These are phyloP conservation scores for Colletotrichum falcatum DNA, from an alignment of 2,329 filamentous ascomycete genomes.

Conservation along the genomic window DNA sequence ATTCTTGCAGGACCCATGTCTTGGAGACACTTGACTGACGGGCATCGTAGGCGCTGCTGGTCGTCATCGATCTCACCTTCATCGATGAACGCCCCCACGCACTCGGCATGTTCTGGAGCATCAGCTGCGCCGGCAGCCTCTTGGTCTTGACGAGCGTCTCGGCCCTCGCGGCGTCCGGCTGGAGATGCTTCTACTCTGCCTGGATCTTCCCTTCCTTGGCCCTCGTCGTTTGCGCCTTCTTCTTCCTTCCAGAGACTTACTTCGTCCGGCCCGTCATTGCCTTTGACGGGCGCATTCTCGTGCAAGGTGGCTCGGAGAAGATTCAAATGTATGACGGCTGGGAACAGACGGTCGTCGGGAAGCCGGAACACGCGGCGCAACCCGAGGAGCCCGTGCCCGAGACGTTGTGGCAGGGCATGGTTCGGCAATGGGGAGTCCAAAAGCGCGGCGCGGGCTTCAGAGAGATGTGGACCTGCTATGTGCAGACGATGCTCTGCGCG, in stretches of 20 bases:
- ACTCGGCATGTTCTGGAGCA: conserved; percentile 51
- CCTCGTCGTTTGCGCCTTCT: conserved; percentile 46
- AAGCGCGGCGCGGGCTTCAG: conserved; percentile 35
- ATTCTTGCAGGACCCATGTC: not conserved
- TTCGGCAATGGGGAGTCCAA: conserved; percentile 25
- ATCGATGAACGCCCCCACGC: conserved; percentile 52
- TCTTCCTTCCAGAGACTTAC: conserved; percentile 54
- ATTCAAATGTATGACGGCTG: conserved; percentile 52
- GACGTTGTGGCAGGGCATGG: conserved; percentile 26
- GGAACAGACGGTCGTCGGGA: conserved; percentile 42
- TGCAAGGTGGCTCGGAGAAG: conserved; percentile 53
- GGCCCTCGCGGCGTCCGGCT: conserved; percentile 44
- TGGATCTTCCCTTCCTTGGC: conserved; percentile 46
- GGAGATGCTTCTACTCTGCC: conserved; percentile 50
- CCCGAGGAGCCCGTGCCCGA: conserved; percentile 15
- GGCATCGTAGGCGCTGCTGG: conserved; percentile 47
- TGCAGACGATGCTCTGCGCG: conserved; percentile 45
- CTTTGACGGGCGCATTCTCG: conserved; percentile 54
- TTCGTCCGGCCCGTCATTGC: conserved; percentile 55
- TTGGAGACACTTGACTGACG: conserved; percentile 3
- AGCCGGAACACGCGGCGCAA: conserved; percentile 19
- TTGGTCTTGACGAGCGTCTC: conserved; percentile 47
- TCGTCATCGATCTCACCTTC: conserved; percentile 54
- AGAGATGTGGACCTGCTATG: conserved; percentile 41
- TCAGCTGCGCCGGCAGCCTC: conserved; percentile 46